These are phyloP conservation scores for Heliocybe sulcata DNA, from an alignment of 1,284 basidiomycete genomes.

Conservation along the genomic window DNA sequence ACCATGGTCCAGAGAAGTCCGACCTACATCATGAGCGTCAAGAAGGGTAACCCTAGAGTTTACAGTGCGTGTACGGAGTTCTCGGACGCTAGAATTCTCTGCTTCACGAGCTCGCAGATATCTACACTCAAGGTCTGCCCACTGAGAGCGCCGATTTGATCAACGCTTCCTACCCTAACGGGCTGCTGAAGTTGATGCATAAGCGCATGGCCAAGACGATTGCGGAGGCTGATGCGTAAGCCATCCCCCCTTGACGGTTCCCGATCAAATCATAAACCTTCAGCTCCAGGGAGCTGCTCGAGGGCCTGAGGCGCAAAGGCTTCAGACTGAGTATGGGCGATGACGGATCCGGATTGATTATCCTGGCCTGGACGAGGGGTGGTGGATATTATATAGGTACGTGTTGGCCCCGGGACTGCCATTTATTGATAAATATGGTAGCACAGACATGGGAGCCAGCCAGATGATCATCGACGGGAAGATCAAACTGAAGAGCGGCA, in stretches of 20 bases:
- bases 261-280: too few relatives aligned
- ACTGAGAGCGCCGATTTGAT: slow-evolving; percentile 46
- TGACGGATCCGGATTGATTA: slow-evolving; percentile 44
- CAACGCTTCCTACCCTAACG: slow-evolving; percentile 42
- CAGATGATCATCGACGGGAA: slow-evolving; percentile 32
- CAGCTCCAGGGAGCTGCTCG: slow-evolving; percentile 37
- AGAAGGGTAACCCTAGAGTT: slow-evolving; percentile 31
- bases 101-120: slow-evolving; percentile 20
- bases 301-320: slow-evolving; percentile 48
- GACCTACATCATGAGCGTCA: slow-evolving; percentile 54
- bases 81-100: too few relatives aligned
- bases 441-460: slow-evolving; percentile 30
- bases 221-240: slow-evolving; percentile 43
- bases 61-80: slow-evolving; percentile 25
- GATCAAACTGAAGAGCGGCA: slow-evolving; percentile 38
- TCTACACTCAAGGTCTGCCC: slow-evolving; percentile 44
- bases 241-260: neutral
- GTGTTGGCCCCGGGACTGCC: slow-evolving; percentile 18
- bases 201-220: slow-evolving; percentile 38
- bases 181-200: slow-evolving; percentile 35
- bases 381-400: slow-evolving; percentile 38
- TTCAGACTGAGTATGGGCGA: slow-evolving; percentile 52
- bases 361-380: slow-evolving; percentile 28
- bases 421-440: slow-evolving; percentile 6
- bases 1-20: slow-evolving; percentile 59